Evolutionary conservation across 306 rosid species (phyloP), one percentile per base, ranked within the genome.

Genomic region (Lathyrus aphaca): DNA sequence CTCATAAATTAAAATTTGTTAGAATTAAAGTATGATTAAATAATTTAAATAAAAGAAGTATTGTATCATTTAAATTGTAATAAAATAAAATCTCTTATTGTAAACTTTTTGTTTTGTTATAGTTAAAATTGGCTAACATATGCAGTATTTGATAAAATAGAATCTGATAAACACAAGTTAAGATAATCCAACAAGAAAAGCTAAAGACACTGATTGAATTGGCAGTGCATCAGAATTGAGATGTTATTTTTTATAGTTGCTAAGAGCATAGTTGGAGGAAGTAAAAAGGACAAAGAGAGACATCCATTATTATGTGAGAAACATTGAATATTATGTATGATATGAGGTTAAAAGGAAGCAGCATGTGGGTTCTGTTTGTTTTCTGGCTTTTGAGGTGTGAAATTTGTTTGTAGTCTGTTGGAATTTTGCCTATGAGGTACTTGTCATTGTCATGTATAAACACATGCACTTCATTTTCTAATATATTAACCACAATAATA

Each of bases 301-400:
- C 86, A 82, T 63, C 57, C 80, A 80, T 73, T 67, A 80, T 62
- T 67, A 80, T 62, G 68, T 76, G 85, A 84, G 85, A 89, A 67
- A 75, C 74, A 84, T 51, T 72, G 44, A 42, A 77, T 57, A 71
- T 64, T 56, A 50, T 12, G 54, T 56, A 50, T 12, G 54, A 51
- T 64, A 60, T 48, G 68, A 77, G 64, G 77, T 72, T 73, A 43
- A 75, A 83, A 73, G 66, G 68, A 74, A 68, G 83, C 83, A 68
- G 83, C 83, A 86, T 65, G 83, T 70, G 84, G 86, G 73, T 68
- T 81, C 82, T 82, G 88, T 83, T 82, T 82, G 75, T 61, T 75
- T 82, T 77, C 68, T 56, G 78, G 75, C 88, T 85, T 91, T 88
- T 86, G 91, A 88, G 96, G 87, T 82, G 92, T 78, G 84, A 74